Conservation (phyloP, 805 yeast species). For the Candida sakaeoensis region DNA sequence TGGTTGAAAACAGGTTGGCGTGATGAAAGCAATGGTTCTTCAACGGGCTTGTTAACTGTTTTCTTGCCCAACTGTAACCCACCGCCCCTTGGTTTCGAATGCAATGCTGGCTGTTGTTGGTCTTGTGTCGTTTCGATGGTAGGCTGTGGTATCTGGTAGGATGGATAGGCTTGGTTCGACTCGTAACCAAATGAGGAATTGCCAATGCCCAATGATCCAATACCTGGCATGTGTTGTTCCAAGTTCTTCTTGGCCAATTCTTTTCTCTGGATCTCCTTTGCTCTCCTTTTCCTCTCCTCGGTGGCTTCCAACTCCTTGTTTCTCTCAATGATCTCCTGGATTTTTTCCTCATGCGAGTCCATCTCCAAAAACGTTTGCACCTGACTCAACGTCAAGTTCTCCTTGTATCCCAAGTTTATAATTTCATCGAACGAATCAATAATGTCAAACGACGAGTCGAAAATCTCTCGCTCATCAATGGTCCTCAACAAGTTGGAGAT, state of each 20-base stretch:
- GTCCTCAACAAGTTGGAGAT: constrained; percentile 68
- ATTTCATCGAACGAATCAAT: constrained; percentile 93
- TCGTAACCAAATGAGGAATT: constrained; percentile 9
- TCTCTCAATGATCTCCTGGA: constrained; percentile 95
- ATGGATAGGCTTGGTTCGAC: constrained; percentile 22
- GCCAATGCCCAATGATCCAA: constrained; percentile 3
- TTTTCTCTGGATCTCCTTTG: constrained; percentile 81
- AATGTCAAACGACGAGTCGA: constrained; percentile 82
- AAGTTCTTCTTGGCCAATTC: constrained; percentile 65
- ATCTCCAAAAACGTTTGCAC: constrained; percentile 86
- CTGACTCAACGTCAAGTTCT: constrained; percentile 76
- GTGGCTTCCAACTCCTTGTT: constrained; percentile 96
- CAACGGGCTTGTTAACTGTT: constrained; percentile 12
- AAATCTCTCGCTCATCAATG: constrained; percentile 79
- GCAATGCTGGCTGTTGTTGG: not conserved
- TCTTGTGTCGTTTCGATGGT: constrained; percentile 16
- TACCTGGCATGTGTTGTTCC: constrained; percentile 37
- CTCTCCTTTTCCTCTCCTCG: constrained; percentile 94
- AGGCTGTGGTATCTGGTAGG: constrained; percentile 26
- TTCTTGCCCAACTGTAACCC: constrained; percentile 10
- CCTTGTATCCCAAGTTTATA: constrained; percentile 84
- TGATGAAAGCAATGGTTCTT: constrained; percentile 28
- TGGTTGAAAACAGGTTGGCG: constrained; percentile 33
- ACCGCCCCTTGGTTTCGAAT: constrained; percentile 8
- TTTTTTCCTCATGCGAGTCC: constrained; percentile 98